Evolutionary conservation across 306 rosid genomes (phyloP), one percentile per base, ranked within the genome.

Genomic region (Alnus rubra): DNA sequence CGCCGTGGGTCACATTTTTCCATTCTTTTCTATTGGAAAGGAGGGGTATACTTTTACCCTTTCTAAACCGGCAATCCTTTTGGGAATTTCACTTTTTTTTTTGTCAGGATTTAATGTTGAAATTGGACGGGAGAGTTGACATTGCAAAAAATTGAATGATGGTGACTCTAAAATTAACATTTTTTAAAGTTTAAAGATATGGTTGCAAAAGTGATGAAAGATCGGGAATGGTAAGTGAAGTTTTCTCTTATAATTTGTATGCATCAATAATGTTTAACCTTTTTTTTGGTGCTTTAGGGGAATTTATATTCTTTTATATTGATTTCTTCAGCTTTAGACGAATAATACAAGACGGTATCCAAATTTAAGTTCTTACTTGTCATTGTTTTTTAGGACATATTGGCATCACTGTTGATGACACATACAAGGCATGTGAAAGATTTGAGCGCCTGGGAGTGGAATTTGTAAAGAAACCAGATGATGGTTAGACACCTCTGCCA

Each of bases 341-440:
- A 15, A 35, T 28, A 59, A 10, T 8, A 59, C 14, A 1, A 31
- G 37, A 59, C 2, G 16, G 33, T 28, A 19, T 59, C 10, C 65
- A 59, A 23, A 59, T 19, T 59, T 28, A 23, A 59, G n/a, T 42
- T 76, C 65, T n/a, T 67, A 73, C 49, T 78, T 44, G 30, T 69
- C 30, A 54, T 75, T 81, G 37, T 55, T 70, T 37, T 63, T 53
- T 80, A 95, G 98, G 99, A 69, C 99, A 95, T 77, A 95, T 95
- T 82, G 98, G 99, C 74, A 74, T 93, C 77, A 93, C 99, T 10
- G 98, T 95, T 81, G 96, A 95, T 83, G 99, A 95, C 87, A 93
- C 98, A 48, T 60, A 75, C 80, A 91, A 93, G 92, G 97, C 97
- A 52, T 91, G 97, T 80, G 98, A 95, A 86, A 88, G 99, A 86